Percentiles rank a stretch among this genome's conserved stretches.
Evolutionary conservation across 208 protist species (phyloP).

Genomic region (Vickermania spadyakhi): DNA sequence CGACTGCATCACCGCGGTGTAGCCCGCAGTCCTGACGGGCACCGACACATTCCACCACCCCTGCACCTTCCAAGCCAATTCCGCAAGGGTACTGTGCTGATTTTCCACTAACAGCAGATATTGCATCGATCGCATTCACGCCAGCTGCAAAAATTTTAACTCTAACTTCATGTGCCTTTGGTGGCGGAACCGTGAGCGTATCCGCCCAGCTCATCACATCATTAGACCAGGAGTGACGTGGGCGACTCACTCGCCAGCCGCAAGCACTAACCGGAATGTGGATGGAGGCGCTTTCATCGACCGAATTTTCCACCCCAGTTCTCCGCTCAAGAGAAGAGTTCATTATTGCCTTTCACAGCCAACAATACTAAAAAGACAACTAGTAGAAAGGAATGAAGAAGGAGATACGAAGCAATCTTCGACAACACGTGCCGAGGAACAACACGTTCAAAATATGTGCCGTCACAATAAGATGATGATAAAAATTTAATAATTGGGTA

Average conservation of each 20-base stretch:
- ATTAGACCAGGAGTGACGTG: background rate
- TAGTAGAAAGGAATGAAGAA: too few relatives aligned
- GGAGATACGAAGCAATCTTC: too few relatives aligned
- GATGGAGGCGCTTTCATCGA: too few relatives aligned
- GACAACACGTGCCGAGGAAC: too few relatives aligned
- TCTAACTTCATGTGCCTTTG: background rate
- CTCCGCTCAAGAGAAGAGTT: too few relatives aligned
- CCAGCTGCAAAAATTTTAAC: background rate
- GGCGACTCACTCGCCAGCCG: background rate
- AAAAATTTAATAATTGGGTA: too few relatives aligned
- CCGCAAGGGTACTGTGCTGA: background rate
- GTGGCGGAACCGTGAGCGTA: background rate
- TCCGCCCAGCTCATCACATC: background rate
- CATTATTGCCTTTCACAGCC: too few relatives aligned
- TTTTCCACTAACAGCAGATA: background rate
- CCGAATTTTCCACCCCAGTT: too few relatives aligned
- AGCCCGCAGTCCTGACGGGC: constrained; percentile 7
- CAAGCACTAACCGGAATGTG: too few relatives aligned
- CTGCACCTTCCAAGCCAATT: constrained; percentile 1
- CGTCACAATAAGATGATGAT: too few relatives aligned
- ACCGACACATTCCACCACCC: background rate
- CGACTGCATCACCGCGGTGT: constrained; percentile 47
- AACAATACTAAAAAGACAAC: too few relatives aligned
- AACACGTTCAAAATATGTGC: too few relatives aligned
- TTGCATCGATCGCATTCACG: background rate